Evolutionary conservation across 78 protist species (phyloP).

Genomic region (Paratrimastix pyriformis): DNA sequence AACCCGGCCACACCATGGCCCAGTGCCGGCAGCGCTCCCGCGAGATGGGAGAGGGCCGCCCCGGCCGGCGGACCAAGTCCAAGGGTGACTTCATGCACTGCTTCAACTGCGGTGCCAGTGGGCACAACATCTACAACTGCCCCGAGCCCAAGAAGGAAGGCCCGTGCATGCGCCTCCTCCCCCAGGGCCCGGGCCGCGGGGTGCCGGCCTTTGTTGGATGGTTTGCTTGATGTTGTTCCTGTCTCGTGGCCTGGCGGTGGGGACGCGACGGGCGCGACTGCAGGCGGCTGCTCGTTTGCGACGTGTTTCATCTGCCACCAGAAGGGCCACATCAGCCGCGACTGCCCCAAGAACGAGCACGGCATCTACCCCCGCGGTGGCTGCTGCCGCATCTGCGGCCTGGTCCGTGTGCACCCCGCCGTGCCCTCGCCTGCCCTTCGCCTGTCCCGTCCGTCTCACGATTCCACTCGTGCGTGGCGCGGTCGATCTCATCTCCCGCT

Average conservation of each 20-base stretch:
- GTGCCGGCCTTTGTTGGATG: no score
- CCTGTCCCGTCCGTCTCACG: no score
- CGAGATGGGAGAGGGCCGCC: no score
- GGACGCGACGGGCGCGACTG: not conserved
- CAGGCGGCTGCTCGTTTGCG: not conserved
- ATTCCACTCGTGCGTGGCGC: no score
- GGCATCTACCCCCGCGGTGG: conserved; percentile 14
- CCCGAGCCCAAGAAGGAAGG: not conserved
- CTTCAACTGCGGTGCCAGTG: conserved; percentile 7
- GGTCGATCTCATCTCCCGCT: no score
- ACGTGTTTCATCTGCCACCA: conserved; percentile 11
- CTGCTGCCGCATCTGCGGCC: not conserved
- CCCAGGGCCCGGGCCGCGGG: no score
- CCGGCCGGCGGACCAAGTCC: not conserved
- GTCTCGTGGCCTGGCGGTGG: no score
- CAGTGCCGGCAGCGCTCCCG: not conserved
- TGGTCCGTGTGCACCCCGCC: no score
- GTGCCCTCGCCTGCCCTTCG: no score
- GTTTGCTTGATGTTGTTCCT: not conserved
- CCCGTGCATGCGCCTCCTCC: no score
- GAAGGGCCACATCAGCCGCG: conserved; percentile 15
- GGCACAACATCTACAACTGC: conserved; percentile 1
- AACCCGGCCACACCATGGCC: conserved; percentile 12
- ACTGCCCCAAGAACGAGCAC: conserved; percentile 3
- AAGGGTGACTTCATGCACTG: not conserved